These are phyloP conservation scores for Verticillium longisporum DNA, from an alignment of 2,329 filamentous ascomycete genomes.

Conservation along the genomic window DNA sequence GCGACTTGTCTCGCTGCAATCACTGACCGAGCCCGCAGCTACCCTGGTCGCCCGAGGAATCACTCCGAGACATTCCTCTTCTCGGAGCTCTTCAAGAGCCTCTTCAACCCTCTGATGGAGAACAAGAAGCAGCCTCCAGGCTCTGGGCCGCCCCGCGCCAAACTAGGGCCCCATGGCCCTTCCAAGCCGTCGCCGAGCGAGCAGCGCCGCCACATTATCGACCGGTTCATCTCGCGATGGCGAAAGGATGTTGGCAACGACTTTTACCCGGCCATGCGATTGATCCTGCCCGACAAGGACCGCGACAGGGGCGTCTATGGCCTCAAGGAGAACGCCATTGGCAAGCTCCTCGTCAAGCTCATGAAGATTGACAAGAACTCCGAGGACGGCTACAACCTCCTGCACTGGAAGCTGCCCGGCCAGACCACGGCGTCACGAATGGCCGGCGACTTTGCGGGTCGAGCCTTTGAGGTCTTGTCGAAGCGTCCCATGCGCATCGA, in stretches of 20 bases:
- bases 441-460: constrained; percentile 86
- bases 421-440: constrained; percentile 54
- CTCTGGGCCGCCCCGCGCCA: constrained; percentile 44
- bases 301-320: constrained; percentile 89
- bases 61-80: constrained; percentile 74
- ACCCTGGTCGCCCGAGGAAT: constrained; percentile 77
- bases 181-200: constrained; percentile 65
- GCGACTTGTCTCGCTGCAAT: background rate
- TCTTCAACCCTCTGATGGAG: constrained; percentile 77
- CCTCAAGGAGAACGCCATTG: constrained; percentile 86
- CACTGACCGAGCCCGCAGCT: constrained; percentile 45
- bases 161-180: constrained; percentile 52
- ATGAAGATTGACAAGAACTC: constrained; percentile 89
- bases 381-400: constrained; percentile 75
- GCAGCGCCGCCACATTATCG: constrained; percentile 71
- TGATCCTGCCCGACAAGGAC: constrained; percentile 91
- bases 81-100: constrained; percentile 64
- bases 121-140: constrained; percentile 63
- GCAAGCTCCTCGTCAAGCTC: constrained; percentile 82
- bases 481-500: constrained; percentile 72
- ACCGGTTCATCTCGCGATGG: constrained; percentile 82
- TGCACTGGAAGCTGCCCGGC: constrained; percentile 90
- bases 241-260: constrained; percentile 82
- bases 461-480: constrained; percentile 80
- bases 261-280: constrained; percentile 84